These are phyloP conservation scores for Cyclotella distinguenda DNA, from an alignment of 108 stramenopile genomes.

Conservation along the genomic window DNA sequence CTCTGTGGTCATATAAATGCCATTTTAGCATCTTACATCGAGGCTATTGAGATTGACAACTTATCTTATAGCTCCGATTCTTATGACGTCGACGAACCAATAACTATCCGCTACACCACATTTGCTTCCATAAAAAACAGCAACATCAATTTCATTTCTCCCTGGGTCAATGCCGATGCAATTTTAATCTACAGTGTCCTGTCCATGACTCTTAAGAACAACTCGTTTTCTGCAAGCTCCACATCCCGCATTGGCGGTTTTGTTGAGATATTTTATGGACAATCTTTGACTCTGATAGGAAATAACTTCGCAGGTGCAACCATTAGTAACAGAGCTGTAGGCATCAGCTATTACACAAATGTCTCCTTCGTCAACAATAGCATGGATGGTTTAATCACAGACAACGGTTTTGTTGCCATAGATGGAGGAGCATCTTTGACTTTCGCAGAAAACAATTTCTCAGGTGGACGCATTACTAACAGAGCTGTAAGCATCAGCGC, in stretches of 20 bases:
- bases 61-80: background rate
- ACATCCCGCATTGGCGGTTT: background rate
- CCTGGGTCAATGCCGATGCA: background rate
- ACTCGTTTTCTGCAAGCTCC: background rate
- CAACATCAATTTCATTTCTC: conserved; percentile 1
- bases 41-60: background rate
- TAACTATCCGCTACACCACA: background rate
- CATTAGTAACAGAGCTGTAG: background rate
- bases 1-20: background rate
- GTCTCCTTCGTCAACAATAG: too few relatives aligned
- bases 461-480: too few relatives aligned
- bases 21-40: background rate
- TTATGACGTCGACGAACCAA: background rate
- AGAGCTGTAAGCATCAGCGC: too few relatives aligned
- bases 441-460: too few relatives aligned
- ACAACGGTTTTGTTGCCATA: too few relatives aligned
- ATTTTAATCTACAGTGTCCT: background rate
- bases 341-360: too few relatives aligned
- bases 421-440: too few relatives aligned
- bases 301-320: background rate
- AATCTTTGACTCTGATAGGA: background rate
- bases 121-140: background rate
- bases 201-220: background rate
- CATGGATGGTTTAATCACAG: too few relatives aligned
- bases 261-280: background rate